Percentiles rank a stretch among this genome's conserved stretches.
Conservation (phyloP, 2,329 filamentous ascomycete species). For the Aspergillus nomiae region DNA sequence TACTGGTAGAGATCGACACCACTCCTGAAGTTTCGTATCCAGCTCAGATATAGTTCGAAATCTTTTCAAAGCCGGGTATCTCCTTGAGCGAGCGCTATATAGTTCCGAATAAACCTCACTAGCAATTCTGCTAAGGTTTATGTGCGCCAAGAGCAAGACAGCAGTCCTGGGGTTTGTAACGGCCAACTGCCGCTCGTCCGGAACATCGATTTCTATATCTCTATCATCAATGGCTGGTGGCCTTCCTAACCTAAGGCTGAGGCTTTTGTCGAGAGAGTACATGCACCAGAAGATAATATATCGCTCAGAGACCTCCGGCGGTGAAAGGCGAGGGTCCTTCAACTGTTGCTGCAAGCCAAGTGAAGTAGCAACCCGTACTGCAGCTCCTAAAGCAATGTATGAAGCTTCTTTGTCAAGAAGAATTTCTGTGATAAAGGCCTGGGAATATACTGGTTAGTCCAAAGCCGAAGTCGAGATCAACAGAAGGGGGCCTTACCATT, state of each 20-base stretch:
- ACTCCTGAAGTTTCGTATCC: neutral
- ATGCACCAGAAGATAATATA: slow-evolving; percentile 1
- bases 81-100: neutral
- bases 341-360: neutral
- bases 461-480: neutral
- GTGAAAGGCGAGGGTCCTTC: neutral
- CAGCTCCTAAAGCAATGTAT: slow-evolving; percentile 2
- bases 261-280: neutral
- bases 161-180: neutral
- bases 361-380: neutral
- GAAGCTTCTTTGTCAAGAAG: neutral
- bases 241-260: neutral
- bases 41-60: slow-evolving; percentile 3
- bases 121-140: neutral
- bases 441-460: neutral
- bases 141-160: neutral
- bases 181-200: neutral
- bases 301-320: neutral
- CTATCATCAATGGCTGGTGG: neutral
- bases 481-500: neutral
- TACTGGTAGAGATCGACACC: neutral
- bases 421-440: neutral
- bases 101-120: neutral
- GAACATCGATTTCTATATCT: neutral
- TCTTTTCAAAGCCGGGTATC: neutral